Evolutionary conservation across 1,284 basidiomycete genomes (phyloP), one percentile per base, ranked within the genome.

Genomic region (Melampsora americana): DNA sequence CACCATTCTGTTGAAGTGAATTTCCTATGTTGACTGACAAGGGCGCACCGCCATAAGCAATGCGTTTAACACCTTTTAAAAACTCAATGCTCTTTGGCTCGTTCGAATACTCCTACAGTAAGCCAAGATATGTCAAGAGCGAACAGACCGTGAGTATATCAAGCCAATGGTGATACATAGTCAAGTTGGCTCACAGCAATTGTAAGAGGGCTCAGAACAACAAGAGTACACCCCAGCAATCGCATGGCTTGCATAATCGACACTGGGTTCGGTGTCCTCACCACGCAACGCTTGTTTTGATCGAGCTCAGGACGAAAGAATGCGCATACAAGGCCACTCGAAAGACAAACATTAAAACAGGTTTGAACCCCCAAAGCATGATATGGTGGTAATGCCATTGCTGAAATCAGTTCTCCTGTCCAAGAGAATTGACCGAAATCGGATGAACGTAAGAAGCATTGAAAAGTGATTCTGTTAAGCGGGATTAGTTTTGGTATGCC

Each of bases 221-320:
- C 53, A 7, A 56, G 3, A 5, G 53, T 56, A 56, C 53, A 56
- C 2, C n/a, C 20, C 7, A 56, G 4, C 7, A 28, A 23, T 23
- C 20, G 53, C 53, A 56, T 56, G 53, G 53, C 7, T 56, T 56
- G 9, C 53, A 56, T 56, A 9, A 56, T 56, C 20, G 53, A 5
- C n/a, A 56, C n/a, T n/a, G 53, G 20, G 53, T 56, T 56, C 6
- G 26, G 53, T 56, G 11, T 56, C 26, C 26, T 56, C n/a, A 56
- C 53, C 26, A 56, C 53, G 20, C 20, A 56, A 56, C 7, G 53
- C 26, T 28, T 28, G 20, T 56, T 56, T 6, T 23, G 53, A 14
- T 56, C 53, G n/a, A 23, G 53, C 26, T 56, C 53, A n/a, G 53
- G 53, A 56, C 53, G 20, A 56, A 56, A 56, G 53, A 56, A 56